Percentiles rank a stretch among this genome's conserved stretches.
phyloP scores from a whole-genome alignment of 2,329 filamentous ascomycete species.

The Fusarium sp. region DNA sequence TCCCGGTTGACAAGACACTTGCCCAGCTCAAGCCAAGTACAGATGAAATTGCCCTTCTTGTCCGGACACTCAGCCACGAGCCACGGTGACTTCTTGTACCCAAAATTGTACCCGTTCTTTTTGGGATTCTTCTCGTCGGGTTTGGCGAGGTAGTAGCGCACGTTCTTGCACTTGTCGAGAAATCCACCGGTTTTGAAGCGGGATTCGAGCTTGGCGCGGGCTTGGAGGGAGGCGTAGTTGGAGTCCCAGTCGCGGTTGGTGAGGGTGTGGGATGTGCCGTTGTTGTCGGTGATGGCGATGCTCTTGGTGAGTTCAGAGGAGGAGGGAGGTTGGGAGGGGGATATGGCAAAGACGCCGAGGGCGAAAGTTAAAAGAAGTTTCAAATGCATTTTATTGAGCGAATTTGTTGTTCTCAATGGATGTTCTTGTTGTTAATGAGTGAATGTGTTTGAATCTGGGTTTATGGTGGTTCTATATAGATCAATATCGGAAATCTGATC shows the following conservation, averaged over 20 bases:
- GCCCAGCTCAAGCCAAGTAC: constrained; percentile 32
- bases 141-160: constrained; percentile 30
- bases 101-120: not conserved
- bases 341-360: not conserved
- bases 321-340: not conserved
- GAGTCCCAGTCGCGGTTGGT: not conserved
- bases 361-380: constrained; percentile 6
- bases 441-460: not conserved
- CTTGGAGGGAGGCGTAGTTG: not conserved
- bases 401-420: not conserved
- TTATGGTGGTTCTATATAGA: not conserved
- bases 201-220: not conserved
- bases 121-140: constrained; percentile 17
- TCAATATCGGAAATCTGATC: not conserved
- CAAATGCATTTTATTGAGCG: not conserved
- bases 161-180: constrained; percentile 27
- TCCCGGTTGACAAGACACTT: constrained; percentile 31
- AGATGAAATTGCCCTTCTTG: constrained; percentile 20
- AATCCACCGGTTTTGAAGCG: constrained; percentile 22
- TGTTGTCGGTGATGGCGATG: not conserved
- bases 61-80: constrained; percentile 28
- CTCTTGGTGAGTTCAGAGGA: not conserved
- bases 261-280: not conserved
- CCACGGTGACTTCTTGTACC: constrained; percentile 24
- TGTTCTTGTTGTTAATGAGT: not conserved